Evolutionary conservation across 1,284 basidiomycete species (phyloP).

Genomic region (Lentinus polychrous): DNA sequence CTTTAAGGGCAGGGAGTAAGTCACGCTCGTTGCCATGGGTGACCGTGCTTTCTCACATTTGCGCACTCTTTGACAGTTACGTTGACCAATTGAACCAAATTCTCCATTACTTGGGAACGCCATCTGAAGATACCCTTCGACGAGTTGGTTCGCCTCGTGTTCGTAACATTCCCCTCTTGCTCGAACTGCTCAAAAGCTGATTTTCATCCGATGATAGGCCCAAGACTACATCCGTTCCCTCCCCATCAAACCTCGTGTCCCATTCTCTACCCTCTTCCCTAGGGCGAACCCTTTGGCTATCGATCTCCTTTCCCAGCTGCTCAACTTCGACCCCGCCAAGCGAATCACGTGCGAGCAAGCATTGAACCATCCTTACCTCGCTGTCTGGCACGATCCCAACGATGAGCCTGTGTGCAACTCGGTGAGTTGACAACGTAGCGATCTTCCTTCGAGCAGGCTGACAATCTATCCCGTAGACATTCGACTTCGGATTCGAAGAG

Average conservation of each 20-base stretch:
- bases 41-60: slow-evolving; percentile 5
- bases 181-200: background rate
- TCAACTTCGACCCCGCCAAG: slow-evolving; percentile 95
- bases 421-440: slow-evolving; percentile 8
- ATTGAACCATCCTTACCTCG: slow-evolving; percentile 88
- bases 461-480: slow-evolving; percentile 47
- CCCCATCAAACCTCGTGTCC: slow-evolving; percentile 92
- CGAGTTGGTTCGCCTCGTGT: slow-evolving; percentile 90
- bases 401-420: slow-evolving; percentile 73
- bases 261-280: slow-evolving; percentile 89
- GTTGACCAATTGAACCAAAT: slow-evolving; percentile 99
- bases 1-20: slow-evolving; percentile 95
- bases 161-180: slow-evolving; percentile 21
- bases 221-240: slow-evolving; percentile 98
- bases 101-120: slow-evolving; percentile 94
- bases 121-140: slow-evolving; percentile 91
- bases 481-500: slow-evolving; percentile 97
- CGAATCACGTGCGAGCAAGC: slow-evolving; percentile 96
- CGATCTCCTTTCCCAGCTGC: slow-evolving; percentile 85
- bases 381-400: slow-evolving; percentile 93
- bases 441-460: background rate
- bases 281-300: slow-evolving; percentile 91
- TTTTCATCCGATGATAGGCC: slow-evolving; percentile 43
- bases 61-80: slow-evolving; percentile 55
- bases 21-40: slow-evolving; percentile 8